Conservation (phyloP, 495 filamentous ascomycete genomes). For the Penicillium coffeae region DNA sequence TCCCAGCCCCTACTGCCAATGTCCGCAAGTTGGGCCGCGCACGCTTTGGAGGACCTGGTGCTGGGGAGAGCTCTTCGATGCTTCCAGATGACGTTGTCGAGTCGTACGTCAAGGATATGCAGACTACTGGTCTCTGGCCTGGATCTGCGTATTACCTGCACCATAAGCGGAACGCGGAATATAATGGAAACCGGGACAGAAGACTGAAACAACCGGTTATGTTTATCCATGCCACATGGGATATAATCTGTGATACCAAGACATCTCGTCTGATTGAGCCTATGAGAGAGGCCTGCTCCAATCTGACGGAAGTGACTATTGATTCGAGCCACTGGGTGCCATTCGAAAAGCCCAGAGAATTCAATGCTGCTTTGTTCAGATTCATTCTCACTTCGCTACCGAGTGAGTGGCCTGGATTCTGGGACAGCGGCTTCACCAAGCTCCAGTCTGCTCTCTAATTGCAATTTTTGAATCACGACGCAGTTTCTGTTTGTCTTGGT, state of each 20-base stretch:
- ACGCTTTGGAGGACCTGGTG: too few species aligned
- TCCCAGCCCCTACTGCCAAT: neutral
- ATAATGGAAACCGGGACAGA: neutral
- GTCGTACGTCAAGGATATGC: neutral
- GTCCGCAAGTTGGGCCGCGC: neutral
- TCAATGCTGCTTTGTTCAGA: neutral
- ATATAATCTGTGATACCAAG: neutral
- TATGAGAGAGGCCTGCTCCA: constrained; percentile 1
- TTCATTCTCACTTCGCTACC: neutral
- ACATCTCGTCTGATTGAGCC: neutral
- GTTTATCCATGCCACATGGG: constrained; percentile 1
- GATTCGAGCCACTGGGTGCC: neutral
- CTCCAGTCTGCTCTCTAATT: neutral
- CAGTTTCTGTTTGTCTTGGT: too few species aligned
- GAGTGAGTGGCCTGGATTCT: constrained; percentile 1
- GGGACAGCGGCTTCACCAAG: neutral
- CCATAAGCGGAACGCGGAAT: constrained; percentile 1
- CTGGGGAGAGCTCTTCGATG: neutral
- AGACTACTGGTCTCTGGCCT: neutral
- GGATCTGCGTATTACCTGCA: constrained; percentile 3
- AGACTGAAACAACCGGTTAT: neutral
- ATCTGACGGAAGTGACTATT: constrained; percentile 1
- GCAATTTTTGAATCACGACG: too few species aligned
- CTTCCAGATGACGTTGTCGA: neutral
- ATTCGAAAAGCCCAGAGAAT: constrained; percentile 1